Conservation (phyloP, 345 rosid species). For the Citrus cavaleriei region DNA sequence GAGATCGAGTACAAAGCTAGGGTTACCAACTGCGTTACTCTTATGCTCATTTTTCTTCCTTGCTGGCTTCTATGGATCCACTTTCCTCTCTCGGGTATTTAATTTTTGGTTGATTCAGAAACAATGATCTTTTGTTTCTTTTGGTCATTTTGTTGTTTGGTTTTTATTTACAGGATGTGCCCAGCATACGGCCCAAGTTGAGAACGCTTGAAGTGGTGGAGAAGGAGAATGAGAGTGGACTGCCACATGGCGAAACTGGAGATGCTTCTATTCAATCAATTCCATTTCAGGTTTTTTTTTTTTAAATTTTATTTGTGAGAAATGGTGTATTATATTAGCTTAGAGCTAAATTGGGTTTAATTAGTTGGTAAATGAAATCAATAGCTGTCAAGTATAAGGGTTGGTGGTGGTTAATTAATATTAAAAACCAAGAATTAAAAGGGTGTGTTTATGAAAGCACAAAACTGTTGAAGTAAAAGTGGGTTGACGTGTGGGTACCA, state of each 20-base stretch:
- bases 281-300: slow-evolving; percentile 63
- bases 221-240: slow-evolving; percentile 6
- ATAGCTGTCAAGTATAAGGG: not conserved
- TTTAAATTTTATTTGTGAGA: not conserved
- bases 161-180: slow-evolving; percentile 45
- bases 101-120: not conserved
- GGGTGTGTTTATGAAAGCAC: too few species aligned
- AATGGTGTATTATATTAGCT: not conserved
- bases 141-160: slow-evolving; percentile 3
- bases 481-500: not conserved
- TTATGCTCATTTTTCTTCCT: slow-evolving; percentile 62
- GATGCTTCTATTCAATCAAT: slow-evolving; percentile 51
- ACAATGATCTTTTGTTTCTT: not conserved
- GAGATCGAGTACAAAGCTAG: slow-evolving; percentile 48
- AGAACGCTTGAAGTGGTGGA: slow-evolving; percentile 48
- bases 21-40: slow-evolving; percentile 37
- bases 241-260: slow-evolving; percentile 68
- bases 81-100: slow-evolving; percentile 45
- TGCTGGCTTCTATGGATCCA: slow-evolving; percentile 58
- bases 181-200: slow-evolving; percentile 45
- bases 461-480: not conserved
- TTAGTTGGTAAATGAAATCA: not conserved
- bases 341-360: not conserved
- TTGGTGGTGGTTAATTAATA: not conserved
- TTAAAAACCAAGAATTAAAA: not conserved